Conservation (phyloP, 306 rosid genomes). For the Quercus engelmannii region DNA sequence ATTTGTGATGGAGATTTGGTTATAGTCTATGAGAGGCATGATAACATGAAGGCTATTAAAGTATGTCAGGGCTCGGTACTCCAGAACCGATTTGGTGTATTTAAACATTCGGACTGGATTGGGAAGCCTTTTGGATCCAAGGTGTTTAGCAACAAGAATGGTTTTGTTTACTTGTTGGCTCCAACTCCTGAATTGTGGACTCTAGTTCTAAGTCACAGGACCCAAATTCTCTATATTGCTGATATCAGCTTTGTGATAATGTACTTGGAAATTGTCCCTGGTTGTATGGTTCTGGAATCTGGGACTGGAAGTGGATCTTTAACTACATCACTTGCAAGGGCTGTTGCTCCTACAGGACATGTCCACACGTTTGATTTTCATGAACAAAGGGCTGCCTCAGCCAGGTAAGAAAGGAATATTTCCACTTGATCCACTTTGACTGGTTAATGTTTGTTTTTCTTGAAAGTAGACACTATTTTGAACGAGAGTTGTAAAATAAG, state of each 20-base stretch:
- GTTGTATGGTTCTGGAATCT: conserved; percentile 78
- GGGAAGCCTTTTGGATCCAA: conserved; percentile 86
- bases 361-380: conserved; percentile 86
- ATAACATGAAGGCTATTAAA: conserved; percentile 68
- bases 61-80: conserved; percentile 59
- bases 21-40: conserved; percentile 75
- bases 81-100: conserved; percentile 78
- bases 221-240: conserved; percentile 86
- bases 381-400: conserved; percentile 81
- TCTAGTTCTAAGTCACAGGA: conserved; percentile 79
- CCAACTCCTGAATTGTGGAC: conserved; percentile 92
- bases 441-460: neutral
- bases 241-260: conserved; percentile 81
- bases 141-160: conserved; percentile 75
- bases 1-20: conserved; percentile 69
- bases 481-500: neutral
- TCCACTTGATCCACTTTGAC: neutral
- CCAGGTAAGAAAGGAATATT: conserved; percentile 52
- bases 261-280: conserved; percentile 80
- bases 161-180: conserved; percentile 80
- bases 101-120: conserved; percentile 82
- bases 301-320: conserved; percentile 97
- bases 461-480: neutral
- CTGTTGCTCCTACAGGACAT: conserved; percentile 74
- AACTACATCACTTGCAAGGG: conserved; percentile 81